Evolutionary conservation across 768 basidiomycete genomes (phyloP), one percentile per base, ranked within the genome.

Genomic region (Coprinellus aureogranulatus): DNA sequence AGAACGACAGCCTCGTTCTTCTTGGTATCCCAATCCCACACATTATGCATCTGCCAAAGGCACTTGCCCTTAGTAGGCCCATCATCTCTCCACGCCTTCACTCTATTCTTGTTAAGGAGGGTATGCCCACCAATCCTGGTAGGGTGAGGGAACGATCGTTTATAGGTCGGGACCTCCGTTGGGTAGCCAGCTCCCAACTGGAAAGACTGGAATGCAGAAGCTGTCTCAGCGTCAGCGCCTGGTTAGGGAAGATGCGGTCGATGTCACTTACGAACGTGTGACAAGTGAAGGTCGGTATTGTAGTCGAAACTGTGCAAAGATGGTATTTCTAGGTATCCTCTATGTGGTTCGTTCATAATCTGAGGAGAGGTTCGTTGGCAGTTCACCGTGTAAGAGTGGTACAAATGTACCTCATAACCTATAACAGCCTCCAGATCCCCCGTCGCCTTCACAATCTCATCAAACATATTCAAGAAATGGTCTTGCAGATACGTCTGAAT

Each of bases 311-410:
- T 76, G 63, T 97, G 87, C 45, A 97, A 77, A 1, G 92, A 92
- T 25, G 82, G 79, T 4, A 97, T 75, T 53, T 88, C 83, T 58
- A 96, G 86, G 70, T 96, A 98, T 41, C 96, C 97, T 65, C 88
- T 80, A 73, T 99, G 94, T 0, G 94, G 94, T 71, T 97, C 94
- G 63, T 98, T 97, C 81, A 96, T 87, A 69, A 94, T 83, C 92
- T 95, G 61, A 11, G n/a, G n/a, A n/a, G n/a, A n/a, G n/a, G n/a
- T n/a, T n/a, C n/a, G n/a, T n/a, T n/a, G n/a, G n/a, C n/a, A n/a
- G n/a, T n/a, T n/a, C n/a, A n/a, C n/a, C n/a, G n/a, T n/a, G n/a
- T n/a, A n/a, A 26, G n/a, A 30, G 25, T 18, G 26, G 22, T 30
- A 54, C 20, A 10, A n/a, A 59, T 73, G 47, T 62, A 94, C 94